A percentile compares a stretch with the other conserved stretches of the same genome.
These are phyloP conservation scores for Arthrinium phaeospermum DNA, from an alignment of 2,329 filamentous ascomycete genomes.

Conservation along the genomic window DNA sequence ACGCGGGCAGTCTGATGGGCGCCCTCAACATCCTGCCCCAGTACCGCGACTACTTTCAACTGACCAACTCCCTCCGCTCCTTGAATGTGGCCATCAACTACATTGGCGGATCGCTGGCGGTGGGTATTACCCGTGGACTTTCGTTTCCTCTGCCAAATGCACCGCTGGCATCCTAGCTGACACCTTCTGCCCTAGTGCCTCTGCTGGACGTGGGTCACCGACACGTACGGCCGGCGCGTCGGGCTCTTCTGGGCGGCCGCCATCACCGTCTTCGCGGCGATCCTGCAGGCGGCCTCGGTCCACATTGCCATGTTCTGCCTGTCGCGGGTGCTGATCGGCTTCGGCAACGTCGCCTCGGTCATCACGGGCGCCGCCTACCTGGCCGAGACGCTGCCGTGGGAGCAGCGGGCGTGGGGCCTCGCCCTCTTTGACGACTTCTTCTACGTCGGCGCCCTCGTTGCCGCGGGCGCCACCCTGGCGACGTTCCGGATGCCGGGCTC, in stretches of 20 bases:
- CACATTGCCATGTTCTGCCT: constrained; percentile 37
- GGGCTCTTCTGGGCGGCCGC: constrained; percentile 29
- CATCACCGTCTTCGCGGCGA: constrained; percentile 31
- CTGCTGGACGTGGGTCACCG: constrained; percentile 31
- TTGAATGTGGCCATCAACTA: constrained; percentile 38
- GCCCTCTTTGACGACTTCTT: constrained; percentile 27
- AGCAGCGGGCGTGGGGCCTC: constrained; percentile 19
- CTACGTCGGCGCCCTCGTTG: constrained; percentile 37
- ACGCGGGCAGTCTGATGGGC: constrained; percentile 22
- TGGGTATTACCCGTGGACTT: not conserved
- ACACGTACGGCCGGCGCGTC: constrained; percentile 34
- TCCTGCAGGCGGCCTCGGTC: constrained; percentile 30
- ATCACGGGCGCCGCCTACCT: constrained; percentile 18
- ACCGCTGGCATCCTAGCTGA: not conserved
- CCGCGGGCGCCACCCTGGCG: constrained; percentile 39
- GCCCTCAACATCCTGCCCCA: constrained; percentile 41
- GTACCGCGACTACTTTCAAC: constrained; percentile 40
- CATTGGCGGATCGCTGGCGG: constrained; percentile 33
- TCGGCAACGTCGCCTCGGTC: constrained; percentile 27
- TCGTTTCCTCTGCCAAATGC: too few relatives aligned
- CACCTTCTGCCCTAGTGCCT: constrained; percentile 6
- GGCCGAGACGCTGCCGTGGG: constrained; percentile 20
- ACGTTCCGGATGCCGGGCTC: constrained; percentile 39
- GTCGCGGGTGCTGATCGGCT: constrained; percentile 34
- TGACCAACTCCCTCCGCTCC: constrained; percentile 40